Percentiles rank a stretch among this genome's conserved stretches.
Evolutionary conservation across 169 alveolate species (phyloP).

Genomic region (Plasmodium gonderi): DNA sequence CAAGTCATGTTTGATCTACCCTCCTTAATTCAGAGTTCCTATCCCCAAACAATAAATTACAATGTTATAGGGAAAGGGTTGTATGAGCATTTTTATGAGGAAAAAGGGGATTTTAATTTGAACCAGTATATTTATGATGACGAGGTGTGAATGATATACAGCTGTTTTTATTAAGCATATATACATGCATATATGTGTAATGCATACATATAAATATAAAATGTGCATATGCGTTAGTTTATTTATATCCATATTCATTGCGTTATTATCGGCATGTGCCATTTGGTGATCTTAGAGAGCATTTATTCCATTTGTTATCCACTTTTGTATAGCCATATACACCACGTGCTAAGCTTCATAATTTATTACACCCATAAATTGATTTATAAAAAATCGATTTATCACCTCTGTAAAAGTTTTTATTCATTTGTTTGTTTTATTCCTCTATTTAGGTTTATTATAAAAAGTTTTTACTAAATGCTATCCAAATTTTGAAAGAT

Average conservation of each 20-base stretch:
- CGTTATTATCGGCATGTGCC: no score
- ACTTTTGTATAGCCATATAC: background rate
- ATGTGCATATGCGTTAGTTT: no score
- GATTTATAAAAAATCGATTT: no score
- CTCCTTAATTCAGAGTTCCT: slow-evolving; percentile 45
- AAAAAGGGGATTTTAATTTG: slow-evolving; percentile 1
- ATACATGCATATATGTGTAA: background rate
- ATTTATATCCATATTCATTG: no score
- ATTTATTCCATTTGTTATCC: no score
- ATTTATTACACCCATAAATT: no score
- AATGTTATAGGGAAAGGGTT: slow-evolving; percentile 37
- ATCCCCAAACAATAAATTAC: slow-evolving; percentile 19
- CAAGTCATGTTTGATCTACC: slow-evolving; percentile 73
- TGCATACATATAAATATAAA: no score
- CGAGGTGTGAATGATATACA: slow-evolving; percentile 19
- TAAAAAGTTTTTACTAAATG: slow-evolving; percentile 49
- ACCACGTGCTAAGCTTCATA: no score
- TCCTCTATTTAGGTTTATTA: slow-evolving; percentile 48
- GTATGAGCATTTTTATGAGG: slow-evolving; percentile 5
- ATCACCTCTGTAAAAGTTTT: no score
- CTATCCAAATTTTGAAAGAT: slow-evolving; percentile 60
- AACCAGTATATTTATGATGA: slow-evolving; percentile 52
- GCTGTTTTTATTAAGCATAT: background rate
- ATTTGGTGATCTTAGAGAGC: no score
- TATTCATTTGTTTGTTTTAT: background rate